phyloP scores from a whole-genome alignment of 495 filamentous ascomycete genomes.

The Hypoxylon lenormandii region DNA sequence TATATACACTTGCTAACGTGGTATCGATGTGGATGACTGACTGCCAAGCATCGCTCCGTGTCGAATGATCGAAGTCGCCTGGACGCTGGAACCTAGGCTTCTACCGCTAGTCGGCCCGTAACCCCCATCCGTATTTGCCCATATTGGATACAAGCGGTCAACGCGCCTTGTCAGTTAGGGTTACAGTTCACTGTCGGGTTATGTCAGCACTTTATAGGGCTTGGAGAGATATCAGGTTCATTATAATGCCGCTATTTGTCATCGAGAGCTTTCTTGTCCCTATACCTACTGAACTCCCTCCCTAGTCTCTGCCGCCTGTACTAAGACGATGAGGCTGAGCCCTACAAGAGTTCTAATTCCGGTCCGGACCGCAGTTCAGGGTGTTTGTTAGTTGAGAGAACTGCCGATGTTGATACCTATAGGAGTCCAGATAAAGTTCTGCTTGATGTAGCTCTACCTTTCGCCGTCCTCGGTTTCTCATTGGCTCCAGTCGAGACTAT shows the following conservation, averaged over 20 bases:
- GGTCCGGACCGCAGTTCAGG: conserved; percentile 23
- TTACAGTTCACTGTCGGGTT: neutral
- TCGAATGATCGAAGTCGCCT: conserved; percentile 3
- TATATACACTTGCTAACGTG: conserved; percentile 6
- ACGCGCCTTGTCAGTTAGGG: neutral
- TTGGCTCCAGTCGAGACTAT: conserved; percentile 3
- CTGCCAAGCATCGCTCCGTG: conserved; percentile 31
- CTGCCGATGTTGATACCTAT: conserved; percentile 16
- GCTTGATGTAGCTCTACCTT: neutral
- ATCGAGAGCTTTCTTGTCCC: conserved; percentile 3
- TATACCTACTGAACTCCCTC: neutral
- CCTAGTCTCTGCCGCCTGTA: too few relatives aligned
- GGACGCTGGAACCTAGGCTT: neutral
- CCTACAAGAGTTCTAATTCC: conserved; percentile 30
- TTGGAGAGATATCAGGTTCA: neutral
- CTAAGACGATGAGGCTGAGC: conserved; percentile 35
- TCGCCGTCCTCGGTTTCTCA: neutral
- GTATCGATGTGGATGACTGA: neutral
- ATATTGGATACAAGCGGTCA: conserved; percentile 8
- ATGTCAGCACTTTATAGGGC: conserved; percentile 37
- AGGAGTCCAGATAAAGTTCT: neutral
- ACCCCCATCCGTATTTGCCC: conserved; percentile 3
- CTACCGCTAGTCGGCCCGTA: conserved; percentile 21
- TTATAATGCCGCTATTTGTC: conserved; percentile 7
- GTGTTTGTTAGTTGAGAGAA: neutral